Conservation (phyloP, 2,329 filamentous ascomycete genomes). For the Microdochium nivale region DNA sequence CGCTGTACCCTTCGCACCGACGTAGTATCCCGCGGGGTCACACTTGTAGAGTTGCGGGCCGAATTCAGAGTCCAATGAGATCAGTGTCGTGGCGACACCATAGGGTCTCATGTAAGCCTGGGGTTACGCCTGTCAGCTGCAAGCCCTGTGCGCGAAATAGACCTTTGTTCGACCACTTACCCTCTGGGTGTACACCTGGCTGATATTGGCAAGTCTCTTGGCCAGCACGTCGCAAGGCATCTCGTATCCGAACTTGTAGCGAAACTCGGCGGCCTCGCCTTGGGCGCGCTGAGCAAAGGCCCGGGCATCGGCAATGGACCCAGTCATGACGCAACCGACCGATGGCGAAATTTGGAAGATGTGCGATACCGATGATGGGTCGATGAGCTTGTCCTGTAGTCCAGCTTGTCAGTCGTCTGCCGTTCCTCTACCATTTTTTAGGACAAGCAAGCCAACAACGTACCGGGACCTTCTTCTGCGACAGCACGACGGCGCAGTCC, state of each 20-base stretch:
- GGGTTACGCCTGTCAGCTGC: neutral
- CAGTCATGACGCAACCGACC: conserved; percentile 96
- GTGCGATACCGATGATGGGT: conserved; percentile 92
- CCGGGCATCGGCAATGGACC: conserved; percentile 93
- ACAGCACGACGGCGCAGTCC: conserved; percentile 92
- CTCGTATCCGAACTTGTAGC: conserved; percentile 98
- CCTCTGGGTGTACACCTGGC: conserved; percentile 96
- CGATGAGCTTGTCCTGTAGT: conserved; percentile 91
- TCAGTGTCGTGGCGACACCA: conserved; percentile 89
- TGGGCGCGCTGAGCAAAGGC: conserved; percentile 88
- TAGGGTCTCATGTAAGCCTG: conserved; percentile 95
- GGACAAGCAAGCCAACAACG: conserved; percentile 29
- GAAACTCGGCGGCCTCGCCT: conserved; percentile 93
- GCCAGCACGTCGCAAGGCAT: conserved; percentile 97
- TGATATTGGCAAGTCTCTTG: conserved; percentile 97
- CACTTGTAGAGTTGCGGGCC: conserved; percentile 97
- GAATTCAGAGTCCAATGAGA: conserved; percentile 85
- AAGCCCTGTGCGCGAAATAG: neutral
- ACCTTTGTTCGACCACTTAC: conserved; percentile 38
- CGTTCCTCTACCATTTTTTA: no score
- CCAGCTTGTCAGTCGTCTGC: conserved; percentile 23
- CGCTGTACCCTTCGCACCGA: conserved; percentile 96
- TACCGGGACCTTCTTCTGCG: conserved; percentile 99
- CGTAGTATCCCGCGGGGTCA: conserved; percentile 95
- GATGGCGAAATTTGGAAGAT: conserved; percentile 95